Evolutionary conservation across 2,329 filamentous ascomycete species (phyloP), one percentile per base, ranked within the genome.

Genomic region (Claviceps digitariae): DNA sequence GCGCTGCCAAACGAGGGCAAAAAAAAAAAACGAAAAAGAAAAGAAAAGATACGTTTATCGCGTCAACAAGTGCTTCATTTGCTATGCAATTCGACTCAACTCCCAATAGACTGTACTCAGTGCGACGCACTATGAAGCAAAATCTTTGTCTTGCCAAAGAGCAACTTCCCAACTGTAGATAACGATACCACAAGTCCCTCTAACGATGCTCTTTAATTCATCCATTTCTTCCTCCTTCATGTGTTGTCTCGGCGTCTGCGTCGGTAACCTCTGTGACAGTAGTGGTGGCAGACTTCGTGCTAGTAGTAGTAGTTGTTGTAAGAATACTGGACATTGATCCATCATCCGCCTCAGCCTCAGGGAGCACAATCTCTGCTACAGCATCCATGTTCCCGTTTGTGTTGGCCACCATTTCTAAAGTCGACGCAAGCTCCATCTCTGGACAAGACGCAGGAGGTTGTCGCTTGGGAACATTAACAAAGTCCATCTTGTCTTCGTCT

Each of bases 401-500:
- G 52, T 64, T 62, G 7, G 53, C 54, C 7, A 25, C 20, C 23
- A 48, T 46, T 6, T 40, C 40, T 25, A 55, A 50, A 8, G 50
- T 45, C 40, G 52, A 52, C 13, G 47, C 46, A 12, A 46, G 46
- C n/a, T 55, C 50, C 7, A 44, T 44, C 51, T 59, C 54, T 12
- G 55, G 41, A 46, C 51, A 10, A 13, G 57, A 15, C n/a, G 51
- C 27, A 8, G 59, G 60, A 27, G 57, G 57, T 46, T 62, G 58
- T 34, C 74, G 69, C 53, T 70, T 68, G 1, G 74, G 74, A 2
- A 76, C 69, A 49, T 71, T 67, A 25, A 78, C 74, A 48, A 74
- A 67, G 7, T 78, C 67, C 46, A 81, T 73, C 61, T 82, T 83
- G 60, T 79, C 70, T 36, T 80, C 72, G 51, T 86, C 85, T 45